Base-by-base conservation (phyloP, 805 yeast genomes). In the Wickerhamomyces sydowiorum region DNA sequence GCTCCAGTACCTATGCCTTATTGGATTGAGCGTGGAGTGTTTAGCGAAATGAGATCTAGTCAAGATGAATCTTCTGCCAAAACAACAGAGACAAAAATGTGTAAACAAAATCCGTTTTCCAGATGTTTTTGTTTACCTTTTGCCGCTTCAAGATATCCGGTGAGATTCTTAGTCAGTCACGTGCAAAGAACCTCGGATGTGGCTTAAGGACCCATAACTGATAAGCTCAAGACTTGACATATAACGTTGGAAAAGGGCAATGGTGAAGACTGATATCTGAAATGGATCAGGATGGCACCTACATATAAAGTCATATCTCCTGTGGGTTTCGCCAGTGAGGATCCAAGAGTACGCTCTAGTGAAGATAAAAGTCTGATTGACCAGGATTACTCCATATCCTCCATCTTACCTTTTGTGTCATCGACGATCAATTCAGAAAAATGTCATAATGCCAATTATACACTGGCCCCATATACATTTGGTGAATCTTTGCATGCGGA, bases 391-490 rank as follows among this genome's bases (percentile, higher is more conserved):
- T 23, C 48, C 7, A 46, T 47, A 23, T 48, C 51, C 10, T 21
- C 46, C 6, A 28, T 48, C 7, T 38, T 49, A 13, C 53, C 55
- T 15, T 51, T 51, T 36, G 53, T 51, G 37, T 48, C 55, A 29
- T 40, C 52, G 0, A 20, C 35, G 3, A 7, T 32, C 3, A 32
- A 32, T 9, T 32, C 35, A 18, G 22, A 21, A 20, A 5, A 21
- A 21, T 14, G 3, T 8, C 17, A 34, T 14, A 7, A 34, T 20
- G 14, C 5, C 18, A 28, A 28, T 12, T 28, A 28, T 28, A 28
- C 15, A 15, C 18, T 28, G 30, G 30, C n/a, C n/a, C n/a, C n/a
- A n/a, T n/a, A n/a, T n/a, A n/a, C n/a, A n/a, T n/a, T n/a, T n/a
- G n/a, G n/a, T n/a, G n/a, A n/a, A n/a, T n/a, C n/a, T n/a, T n/a